Percentiles rank a stretch among this genome's conserved stretches.
Conservation (phyloP, 1,284 basidiomycete species). For the Prillingera fragicola region DNA sequence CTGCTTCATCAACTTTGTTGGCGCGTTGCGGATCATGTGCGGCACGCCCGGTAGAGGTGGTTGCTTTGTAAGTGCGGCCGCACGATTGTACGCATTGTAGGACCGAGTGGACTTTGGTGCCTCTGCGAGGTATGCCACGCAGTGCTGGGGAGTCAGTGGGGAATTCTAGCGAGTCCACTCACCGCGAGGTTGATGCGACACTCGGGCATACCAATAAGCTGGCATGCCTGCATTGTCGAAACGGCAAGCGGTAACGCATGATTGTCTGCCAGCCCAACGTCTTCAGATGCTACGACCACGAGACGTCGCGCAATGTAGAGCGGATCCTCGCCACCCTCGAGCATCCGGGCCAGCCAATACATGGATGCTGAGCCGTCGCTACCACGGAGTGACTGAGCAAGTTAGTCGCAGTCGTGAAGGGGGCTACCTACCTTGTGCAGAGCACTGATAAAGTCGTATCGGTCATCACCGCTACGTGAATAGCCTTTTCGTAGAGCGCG, state of each 20-base stretch:
- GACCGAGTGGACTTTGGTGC: constrained; percentile 74
- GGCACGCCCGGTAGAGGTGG: constrained; percentile 54
- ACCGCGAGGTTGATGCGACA: constrained; percentile 47
- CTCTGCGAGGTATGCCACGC: constrained; percentile 74
- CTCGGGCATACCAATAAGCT: constrained; percentile 78
- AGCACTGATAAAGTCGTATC: constrained; percentile 83
- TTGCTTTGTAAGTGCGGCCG: constrained; percentile 58
- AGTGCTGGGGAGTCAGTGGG: constrained; percentile 54
- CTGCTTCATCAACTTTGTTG: constrained; percentile 73
- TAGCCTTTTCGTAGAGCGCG: constrained; percentile 52
- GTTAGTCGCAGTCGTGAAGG: too few species aligned
- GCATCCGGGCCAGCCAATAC: constrained; percentile 84
- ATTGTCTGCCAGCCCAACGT: constrained; percentile 71
- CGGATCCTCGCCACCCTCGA: constrained; percentile 80
- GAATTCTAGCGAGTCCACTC: too few species aligned
- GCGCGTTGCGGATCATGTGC: constrained; percentile 76
- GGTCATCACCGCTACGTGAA: constrained; percentile 67
- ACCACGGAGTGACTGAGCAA: constrained; percentile 71
- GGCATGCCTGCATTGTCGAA: constrained; percentile 68
- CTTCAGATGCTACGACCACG: constrained; percentile 78
- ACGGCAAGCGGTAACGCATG: constrained; percentile 69
- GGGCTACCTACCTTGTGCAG: too few species aligned
- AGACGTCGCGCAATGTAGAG: constrained; percentile 75
- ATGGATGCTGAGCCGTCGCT: constrained; percentile 72
- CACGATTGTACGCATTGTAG: constrained; percentile 69